Percentiles rank a stretch among this genome's conserved stretches.
These are phyloP conservation scores for Phytophthora pini DNA, from an alignment of 352 stramenopile genomes.

Conservation along the genomic window DNA sequence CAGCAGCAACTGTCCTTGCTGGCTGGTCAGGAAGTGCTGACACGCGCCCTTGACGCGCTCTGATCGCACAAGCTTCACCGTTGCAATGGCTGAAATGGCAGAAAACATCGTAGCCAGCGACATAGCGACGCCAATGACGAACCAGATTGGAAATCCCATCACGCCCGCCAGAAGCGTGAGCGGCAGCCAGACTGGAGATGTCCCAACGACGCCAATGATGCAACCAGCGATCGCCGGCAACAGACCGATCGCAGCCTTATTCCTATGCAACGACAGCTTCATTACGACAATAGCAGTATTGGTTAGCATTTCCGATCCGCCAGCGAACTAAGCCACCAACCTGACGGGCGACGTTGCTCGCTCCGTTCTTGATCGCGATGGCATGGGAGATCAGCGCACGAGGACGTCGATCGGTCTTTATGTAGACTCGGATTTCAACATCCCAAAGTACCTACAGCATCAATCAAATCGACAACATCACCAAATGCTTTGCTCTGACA, in stretches of 20 bases:
- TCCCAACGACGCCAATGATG: constrained; percentile 50
- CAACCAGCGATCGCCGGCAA: constrained; percentile 54
- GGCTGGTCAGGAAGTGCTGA: constrained; percentile 53
- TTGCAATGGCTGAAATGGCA: constrained; percentile 55
- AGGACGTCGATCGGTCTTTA: constrained; percentile 54
- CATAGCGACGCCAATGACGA: constrained; percentile 50
- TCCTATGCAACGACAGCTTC: constrained; percentile 63
- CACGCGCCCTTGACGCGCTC: constrained; percentile 52
- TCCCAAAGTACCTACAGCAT: constrained; percentile 34
- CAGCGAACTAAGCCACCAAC: constrained; percentile 20
- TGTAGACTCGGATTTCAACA: constrained; percentile 41
- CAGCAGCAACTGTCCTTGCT: constrained; percentile 67
- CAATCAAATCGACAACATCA: constrained; percentile 2
- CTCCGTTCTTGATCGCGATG: constrained; percentile 49
- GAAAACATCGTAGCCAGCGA: constrained; percentile 57
- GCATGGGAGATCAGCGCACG: constrained; percentile 48
- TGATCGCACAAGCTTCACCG: constrained; percentile 56
- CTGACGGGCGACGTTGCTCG: constrained; percentile 46
- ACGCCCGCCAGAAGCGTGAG: constrained; percentile 61
- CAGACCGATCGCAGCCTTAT: constrained; percentile 57
- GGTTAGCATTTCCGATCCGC: not conserved
- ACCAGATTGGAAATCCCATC: constrained; percentile 68
- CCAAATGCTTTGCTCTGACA: not conserved
- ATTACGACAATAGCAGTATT: too few relatives aligned
- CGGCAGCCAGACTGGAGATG: constrained; percentile 64